phyloP scores from a whole-genome alignment of 129 eudicot species.

The Flaveria sonorensis region DNA sequence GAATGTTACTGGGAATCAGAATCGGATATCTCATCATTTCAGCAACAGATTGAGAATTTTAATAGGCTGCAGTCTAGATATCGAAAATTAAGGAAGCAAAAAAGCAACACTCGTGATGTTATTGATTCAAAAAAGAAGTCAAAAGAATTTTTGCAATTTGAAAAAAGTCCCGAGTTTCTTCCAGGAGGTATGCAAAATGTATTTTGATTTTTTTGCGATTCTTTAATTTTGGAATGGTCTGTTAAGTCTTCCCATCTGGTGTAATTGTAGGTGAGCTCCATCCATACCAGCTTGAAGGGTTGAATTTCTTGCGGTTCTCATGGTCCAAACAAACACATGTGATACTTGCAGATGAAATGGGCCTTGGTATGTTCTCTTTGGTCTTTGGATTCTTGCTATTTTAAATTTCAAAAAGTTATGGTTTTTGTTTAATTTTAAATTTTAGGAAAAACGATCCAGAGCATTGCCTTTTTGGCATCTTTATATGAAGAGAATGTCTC shows the following conservation, averaged over 20 bases:
- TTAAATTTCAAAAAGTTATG: not conserved
- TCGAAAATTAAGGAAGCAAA: constrained; percentile 62
- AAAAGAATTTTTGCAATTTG: constrained; percentile 85
- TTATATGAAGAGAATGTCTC: constrained; percentile 63
- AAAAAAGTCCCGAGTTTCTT: constrained; percentile 85
- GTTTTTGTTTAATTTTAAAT: constrained; percentile 2
- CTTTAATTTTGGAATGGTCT: not conserved
- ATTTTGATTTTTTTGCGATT: not conserved
- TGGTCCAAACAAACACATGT: constrained; percentile 96
- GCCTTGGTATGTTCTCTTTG: constrained; percentile 68
- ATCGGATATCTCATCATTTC: constrained; percentile 78
- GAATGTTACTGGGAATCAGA: constrained; percentile 97
- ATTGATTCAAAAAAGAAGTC: constrained; percentile 58
- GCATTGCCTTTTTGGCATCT: constrained; percentile 94
- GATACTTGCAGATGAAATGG: constrained; percentile 99
- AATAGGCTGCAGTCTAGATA: constrained; percentile 57
- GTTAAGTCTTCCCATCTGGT: constrained; percentile 21
- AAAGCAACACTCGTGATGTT: constrained; percentile 50
- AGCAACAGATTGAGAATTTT: constrained; percentile 78
- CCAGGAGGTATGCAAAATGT: constrained; percentile 62
- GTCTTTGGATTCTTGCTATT: not conserved
- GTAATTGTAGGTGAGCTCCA: constrained; percentile 77
- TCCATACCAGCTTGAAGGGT: constrained; percentile 98
- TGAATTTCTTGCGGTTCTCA: constrained; percentile 90
- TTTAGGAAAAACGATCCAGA: constrained; percentile 94